phyloP scores from a whole-genome alignment of 257 asterid genomes.

The Solanum sejunctum region DNA sequence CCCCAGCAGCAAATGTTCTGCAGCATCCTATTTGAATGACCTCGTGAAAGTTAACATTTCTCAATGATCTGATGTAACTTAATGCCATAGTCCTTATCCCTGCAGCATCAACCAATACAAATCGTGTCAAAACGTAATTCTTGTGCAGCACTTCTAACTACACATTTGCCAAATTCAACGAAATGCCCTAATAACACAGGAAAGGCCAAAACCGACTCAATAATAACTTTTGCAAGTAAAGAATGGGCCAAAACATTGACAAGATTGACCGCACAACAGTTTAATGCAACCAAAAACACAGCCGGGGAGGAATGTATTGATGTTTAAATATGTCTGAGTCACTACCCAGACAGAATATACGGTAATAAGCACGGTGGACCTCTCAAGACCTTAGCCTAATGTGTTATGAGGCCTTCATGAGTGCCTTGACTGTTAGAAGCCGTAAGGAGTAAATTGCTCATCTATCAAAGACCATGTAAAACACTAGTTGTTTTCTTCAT shows the following conservation, averaged over 20 bases:
- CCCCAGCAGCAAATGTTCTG: constrained; percentile 74
- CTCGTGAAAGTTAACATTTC: constrained; percentile 23
- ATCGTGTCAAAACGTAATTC: neutral
- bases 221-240: neutral
- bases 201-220: neutral
- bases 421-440: neutral
- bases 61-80: constrained; percentile 23
- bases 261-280: neutral
- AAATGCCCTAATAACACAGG: neutral
- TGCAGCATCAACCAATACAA: constrained; percentile 7
- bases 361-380: neutral
- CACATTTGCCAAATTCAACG: neutral
- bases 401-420: neutral
- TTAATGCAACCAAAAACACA: neutral
- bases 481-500: neutral
- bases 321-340: neutral
- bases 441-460: neutral
- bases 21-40: constrained; percentile 25
- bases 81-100: constrained; percentile 32
- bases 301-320: neutral
- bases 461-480: neutral
- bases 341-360: neutral
- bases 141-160: neutral
- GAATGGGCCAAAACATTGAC: neutral
- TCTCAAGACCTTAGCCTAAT: neutral